Conservation (phyloP, 768 basidiomycete species). For the Mycena indigotica region DNA sequence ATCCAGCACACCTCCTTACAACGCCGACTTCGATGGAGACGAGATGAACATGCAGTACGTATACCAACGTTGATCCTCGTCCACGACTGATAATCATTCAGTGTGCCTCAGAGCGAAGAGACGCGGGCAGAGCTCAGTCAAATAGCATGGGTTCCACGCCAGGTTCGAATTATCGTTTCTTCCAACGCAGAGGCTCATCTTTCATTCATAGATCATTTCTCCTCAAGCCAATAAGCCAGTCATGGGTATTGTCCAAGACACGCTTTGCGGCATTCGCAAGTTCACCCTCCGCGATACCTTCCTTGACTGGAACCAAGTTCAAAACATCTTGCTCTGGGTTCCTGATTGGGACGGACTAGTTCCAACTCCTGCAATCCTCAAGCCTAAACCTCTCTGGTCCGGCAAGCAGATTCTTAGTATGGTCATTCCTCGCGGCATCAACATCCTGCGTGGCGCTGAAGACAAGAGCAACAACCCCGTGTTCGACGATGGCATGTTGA, state of each 20-base stretch:
- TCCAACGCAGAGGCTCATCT: no score
- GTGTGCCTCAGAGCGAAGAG: constrained; percentile 97
- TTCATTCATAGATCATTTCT: constrained; percentile 86
- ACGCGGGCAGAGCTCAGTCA: constrained; percentile 96
- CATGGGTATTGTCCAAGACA: constrained; percentile 99
- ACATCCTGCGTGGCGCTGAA: constrained; percentile 79
- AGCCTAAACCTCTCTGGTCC: no score
- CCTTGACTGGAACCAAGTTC: constrained; percentile 93
- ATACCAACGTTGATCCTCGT: constrained; percentile 71
- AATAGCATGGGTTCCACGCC: constrained; percentile 39
- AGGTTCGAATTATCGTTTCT: constrained; percentile 47
- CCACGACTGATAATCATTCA: constrained; percentile 81
- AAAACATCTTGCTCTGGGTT: no score
- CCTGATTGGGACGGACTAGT: no score
- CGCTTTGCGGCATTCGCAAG: constrained; percentile 95
- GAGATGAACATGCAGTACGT: constrained; percentile 99
- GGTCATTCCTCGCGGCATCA: constrained; percentile 95
- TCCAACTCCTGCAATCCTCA: no score
- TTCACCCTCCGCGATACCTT: no score
- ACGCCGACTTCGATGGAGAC: constrained; percentile 99
- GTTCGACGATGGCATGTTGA: constrained; percentile 91
- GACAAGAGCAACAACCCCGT: no score
- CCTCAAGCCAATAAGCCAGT: constrained; percentile 99
- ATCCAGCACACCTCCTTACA: constrained; percentile 89
- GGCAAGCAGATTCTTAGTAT: constrained; percentile 92